Evolutionary conservation across 768 basidiomycete species (phyloP), one percentile per base, ranked within the genome.

Genomic region (Naganishia randhawae): DNA sequence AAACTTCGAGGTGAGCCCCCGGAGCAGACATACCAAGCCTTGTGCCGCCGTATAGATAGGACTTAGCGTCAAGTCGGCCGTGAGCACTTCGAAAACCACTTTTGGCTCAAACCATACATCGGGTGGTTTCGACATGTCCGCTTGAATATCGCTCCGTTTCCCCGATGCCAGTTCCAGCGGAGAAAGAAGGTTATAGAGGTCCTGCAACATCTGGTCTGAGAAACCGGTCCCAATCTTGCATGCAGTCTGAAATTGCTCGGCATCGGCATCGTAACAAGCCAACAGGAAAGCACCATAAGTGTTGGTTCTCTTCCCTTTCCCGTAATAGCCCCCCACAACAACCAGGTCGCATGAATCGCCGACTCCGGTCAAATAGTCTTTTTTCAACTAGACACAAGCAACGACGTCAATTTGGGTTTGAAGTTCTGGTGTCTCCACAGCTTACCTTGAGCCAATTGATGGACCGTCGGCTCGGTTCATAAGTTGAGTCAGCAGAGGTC

Each of bases 151-250:
- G 0, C 89, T 88, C 81, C 82, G 51, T 83, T 80, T 82, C 90
- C 91, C 71, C 6, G 55, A 67, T 8, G 68, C 66, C 41, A 93
- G 84, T 16, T 91, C 88, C 71, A 81, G 71, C 2, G 73, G 77
- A 42, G 89, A 88, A 31, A 99, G 84, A 3, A 85, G 82, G n/a
- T 89, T 86, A 80, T 88, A 89, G 74, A 95, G 91, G 17, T 84
- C 80, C 75, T 89, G 87, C 37, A 99, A 80, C 68, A 85, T 84
- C 76, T 98, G 96, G 74, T 99, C 96, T 66, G 89, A 90, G 82
- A 99, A 98, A 1, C 96, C 96, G 0, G 96, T 99, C 10, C 96
- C 96, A 72, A 99, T 96, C 80, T 99, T 99, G 85, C 96, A 98
- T n/a, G 69, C 61, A 19, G 69, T 70, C 76, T 99, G 96, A 78